Conservation (phyloP, 306 rosid genomes). For the Medicago ruthenica region DNA sequence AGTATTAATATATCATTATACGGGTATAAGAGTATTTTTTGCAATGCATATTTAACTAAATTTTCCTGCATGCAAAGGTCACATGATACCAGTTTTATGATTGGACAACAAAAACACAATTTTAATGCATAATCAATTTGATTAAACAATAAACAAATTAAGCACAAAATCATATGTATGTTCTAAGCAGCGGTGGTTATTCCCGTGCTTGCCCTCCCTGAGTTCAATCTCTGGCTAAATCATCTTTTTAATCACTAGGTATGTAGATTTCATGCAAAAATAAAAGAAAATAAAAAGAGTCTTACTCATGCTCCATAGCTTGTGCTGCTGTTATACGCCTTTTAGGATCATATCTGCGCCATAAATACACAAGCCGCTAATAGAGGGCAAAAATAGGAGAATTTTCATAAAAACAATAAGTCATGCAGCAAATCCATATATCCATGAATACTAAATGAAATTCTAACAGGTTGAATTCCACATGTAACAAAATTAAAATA, state of each 20-base stretch:
- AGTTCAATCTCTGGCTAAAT: neutral
- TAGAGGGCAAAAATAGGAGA: neutral
- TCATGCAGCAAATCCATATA: slow-evolving; percentile 22
- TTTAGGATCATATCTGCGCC: slow-evolving; percentile 94
- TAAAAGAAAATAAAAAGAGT: slow-evolving; percentile 30
- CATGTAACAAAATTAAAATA: slow-evolving; percentile 24
- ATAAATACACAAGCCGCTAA: slow-evolving; percentile 31
- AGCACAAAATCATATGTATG: neutral
- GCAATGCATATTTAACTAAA: neutral
- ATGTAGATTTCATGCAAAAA: slow-evolving; percentile 24
- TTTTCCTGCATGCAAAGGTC: neutral
- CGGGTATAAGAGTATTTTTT: neutral
- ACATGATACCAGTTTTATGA: neutral
- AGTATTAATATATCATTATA: neutral
- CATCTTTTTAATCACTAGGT: slow-evolving; percentile 21
- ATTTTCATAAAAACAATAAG: slow-evolving; percentile 18
- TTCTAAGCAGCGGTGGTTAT: neutral
- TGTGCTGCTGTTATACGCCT: slow-evolving; percentile 91
- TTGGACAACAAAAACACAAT: neutral
- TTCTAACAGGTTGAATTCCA: slow-evolving; percentile 26
- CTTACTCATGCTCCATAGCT: slow-evolving; percentile 96
- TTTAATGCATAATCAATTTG: neutral
- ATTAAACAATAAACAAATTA: slow-evolving; percentile 14
- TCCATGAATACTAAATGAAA: slow-evolving; percentile 32
- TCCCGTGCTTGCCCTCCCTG: neutral